Evolutionary conservation across 352 stramenopile genomes (phyloP).

Genomic region (Globisporangium orthogonon): DNA sequence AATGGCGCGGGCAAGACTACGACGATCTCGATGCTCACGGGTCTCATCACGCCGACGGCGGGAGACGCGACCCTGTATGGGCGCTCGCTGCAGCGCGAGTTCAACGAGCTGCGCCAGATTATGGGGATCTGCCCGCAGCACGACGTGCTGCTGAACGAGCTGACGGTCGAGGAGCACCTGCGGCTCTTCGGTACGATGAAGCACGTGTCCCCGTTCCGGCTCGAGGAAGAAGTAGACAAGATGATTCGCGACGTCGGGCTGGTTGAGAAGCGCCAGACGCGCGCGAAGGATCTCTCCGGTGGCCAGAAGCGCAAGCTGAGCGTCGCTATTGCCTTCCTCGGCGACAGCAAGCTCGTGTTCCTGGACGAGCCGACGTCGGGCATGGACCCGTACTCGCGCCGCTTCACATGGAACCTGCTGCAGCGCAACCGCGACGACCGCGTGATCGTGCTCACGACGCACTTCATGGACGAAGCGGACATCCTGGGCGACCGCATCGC

Average conservation of each 20-base stretch:
- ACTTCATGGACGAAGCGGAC: slow-evolving; percentile 92
- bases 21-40: slow-evolving; percentile 85
- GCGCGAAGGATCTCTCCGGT: slow-evolving; percentile 69
- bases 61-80: slow-evolving; percentile 73
- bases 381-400: slow-evolving; percentile 94
- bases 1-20: slow-evolving; percentile 72
- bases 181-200: slow-evolving; percentile 92
- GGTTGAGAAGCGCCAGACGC: slow-evolving; percentile 78
- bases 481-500: slow-evolving; percentile 87
- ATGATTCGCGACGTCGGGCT: slow-evolving; percentile 82
- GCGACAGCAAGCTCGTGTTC: slow-evolving; percentile 88
- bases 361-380: slow-evolving; percentile 92
- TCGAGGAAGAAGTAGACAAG: slow-evolving; percentile 25
- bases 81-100: slow-evolving; percentile 62
- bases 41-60: slow-evolving; percentile 42
- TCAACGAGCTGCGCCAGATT: slow-evolving; percentile 86
- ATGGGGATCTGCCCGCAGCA: slow-evolving; percentile 96
- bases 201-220: slow-evolving; percentile 28
- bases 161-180: slow-evolving; percentile 95
- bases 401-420: slow-evolving; percentile 89
- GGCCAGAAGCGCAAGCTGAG: slow-evolving; percentile 95
- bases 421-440: slow-evolving; percentile 47
- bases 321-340: slow-evolving; percentile 94
- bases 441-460: slow-evolving; percentile 89
- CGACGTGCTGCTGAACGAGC: slow-evolving; percentile 92